These are phyloP conservation scores for Paramecium octaurelia DNA, from an alignment of 73 alveolate genomes.

Conservation along the genomic window DNA sequence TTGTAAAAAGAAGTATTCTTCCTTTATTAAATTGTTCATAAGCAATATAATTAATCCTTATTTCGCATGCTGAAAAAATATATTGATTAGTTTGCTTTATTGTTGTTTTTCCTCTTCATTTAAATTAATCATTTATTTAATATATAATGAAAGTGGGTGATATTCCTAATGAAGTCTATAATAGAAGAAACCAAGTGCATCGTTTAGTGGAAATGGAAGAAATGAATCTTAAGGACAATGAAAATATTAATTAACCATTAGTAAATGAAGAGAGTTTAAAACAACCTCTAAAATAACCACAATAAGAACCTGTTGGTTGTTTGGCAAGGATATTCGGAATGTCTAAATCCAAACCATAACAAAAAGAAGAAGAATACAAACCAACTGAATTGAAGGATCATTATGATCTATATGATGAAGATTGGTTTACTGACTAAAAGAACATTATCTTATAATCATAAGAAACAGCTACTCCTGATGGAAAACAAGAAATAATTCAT, in stretches of 20 bases:
- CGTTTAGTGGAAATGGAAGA: background rate
- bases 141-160: slow-evolving; percentile 22
- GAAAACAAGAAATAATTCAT: background rate
- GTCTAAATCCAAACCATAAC: background rate
- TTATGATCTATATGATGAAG: background rate
- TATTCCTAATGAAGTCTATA: background rate
- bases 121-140: background rate
- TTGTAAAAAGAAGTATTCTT: background rate
- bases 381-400: slow-evolving; percentile 21
- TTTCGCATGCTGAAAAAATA: background rate
- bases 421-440: background rate
- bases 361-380: background rate
- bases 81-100: background rate
- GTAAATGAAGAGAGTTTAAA: background rate
- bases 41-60: background rate
- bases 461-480: background rate
- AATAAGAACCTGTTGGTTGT: background rate
- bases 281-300: background rate
- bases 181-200: slow-evolving; percentile 29
- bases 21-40: background rate
- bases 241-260: background rate
- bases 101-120: background rate
- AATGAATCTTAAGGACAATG: background rate
- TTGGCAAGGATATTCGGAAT: background rate
- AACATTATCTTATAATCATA: background rate